phyloP scores from a whole-genome alignment of 1,284 basidiomycete species.

The Marasmius tenuissimus region DNA sequence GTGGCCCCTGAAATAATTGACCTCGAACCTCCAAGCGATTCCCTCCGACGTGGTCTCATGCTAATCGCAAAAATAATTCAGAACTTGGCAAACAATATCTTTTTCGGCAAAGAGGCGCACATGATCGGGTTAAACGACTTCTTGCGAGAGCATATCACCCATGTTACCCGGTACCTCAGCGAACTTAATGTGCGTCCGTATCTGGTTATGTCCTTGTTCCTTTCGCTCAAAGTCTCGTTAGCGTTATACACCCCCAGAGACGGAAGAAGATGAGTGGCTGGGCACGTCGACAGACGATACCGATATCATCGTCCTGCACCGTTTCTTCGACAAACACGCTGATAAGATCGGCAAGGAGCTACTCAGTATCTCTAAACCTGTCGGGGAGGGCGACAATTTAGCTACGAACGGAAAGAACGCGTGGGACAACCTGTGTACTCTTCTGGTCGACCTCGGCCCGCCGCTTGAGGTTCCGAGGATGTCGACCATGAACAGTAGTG shows the following conservation, averaged over 20 bases:
- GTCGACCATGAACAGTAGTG: slow-evolving; percentile 45
- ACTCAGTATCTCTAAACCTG: slow-evolving; percentile 67
- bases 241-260: slow-evolving; percentile 57
- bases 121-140: slow-evolving; percentile 84
- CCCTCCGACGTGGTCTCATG: slow-evolving; percentile 75
- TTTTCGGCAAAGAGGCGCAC: slow-evolving; percentile 86
- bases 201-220: background rate
- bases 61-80: slow-evolving; percentile 90
- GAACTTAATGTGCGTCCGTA: slow-evolving; percentile 66
- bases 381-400: slow-evolving; percentile 56
- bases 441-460: slow-evolving; percentile 76
- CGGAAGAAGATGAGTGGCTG: slow-evolving; percentile 69
- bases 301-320: slow-evolving; percentile 78
- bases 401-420: slow-evolving; percentile 69
- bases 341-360: slow-evolving; percentile 86
- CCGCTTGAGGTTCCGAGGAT: slow-evolving; percentile 66
- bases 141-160: slow-evolving; percentile 73
- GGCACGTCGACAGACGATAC: slow-evolving; percentile 78
- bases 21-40: slow-evolving; percentile 70
- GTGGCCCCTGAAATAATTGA: slow-evolving; percentile 86
- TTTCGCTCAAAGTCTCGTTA: slow-evolving; percentile 23
- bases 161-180: slow-evolving; percentile 81
- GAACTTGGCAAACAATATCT: slow-evolving; percentile 90
- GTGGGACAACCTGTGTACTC: slow-evolving; percentile 74
- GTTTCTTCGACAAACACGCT: slow-evolving; percentile 80